phyloP scores from a whole-genome alignment of 495 filamentous ascomycete species.

The Hypoxylon subgilvum region DNA sequence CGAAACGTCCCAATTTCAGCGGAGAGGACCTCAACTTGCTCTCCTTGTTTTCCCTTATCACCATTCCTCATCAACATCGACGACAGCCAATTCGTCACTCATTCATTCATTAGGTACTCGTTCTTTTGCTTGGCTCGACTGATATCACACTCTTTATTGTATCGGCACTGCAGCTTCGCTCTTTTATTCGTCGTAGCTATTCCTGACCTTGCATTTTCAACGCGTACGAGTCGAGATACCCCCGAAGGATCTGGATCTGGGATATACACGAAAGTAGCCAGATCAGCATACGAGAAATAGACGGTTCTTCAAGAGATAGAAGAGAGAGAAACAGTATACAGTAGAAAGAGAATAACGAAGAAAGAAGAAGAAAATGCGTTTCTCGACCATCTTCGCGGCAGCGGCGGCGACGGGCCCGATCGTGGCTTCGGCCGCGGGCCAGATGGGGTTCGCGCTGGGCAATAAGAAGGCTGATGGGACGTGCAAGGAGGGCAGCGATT shows the following conservation, averaged over 20 bases:
- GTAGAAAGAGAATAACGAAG: not conserved
- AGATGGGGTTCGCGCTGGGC: slow-evolving; percentile 62
- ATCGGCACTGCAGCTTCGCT: slow-evolving; percentile 4
- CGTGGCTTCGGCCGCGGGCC: slow-evolving; percentile 49
- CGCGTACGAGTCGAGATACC: not conserved
- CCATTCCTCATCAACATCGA: slow-evolving; percentile 9
- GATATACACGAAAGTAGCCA: not conserved
- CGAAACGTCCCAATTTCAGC: slow-evolving; percentile 38
- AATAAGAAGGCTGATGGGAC: slow-evolving; percentile 59
- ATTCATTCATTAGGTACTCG: not conserved
- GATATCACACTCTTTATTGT: too few species aligned
- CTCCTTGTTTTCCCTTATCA: slow-evolving; percentile 15
- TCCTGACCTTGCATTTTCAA: slow-evolving; percentile 18
- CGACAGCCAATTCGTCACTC: slow-evolving; percentile 25
- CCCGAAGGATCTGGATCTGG: not conserved
- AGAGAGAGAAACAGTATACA: not conserved
- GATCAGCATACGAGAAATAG: not conserved
- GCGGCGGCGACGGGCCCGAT: slow-evolving; percentile 49
- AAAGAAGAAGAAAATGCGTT: slow-evolving; percentile 29
- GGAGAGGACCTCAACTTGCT: slow-evolving; percentile 11
- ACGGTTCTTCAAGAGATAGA: too few species aligned
- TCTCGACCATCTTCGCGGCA: slow-evolving; percentile 44
- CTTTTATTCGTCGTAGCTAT: slow-evolving; percentile 20
- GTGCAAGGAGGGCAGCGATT: slow-evolving; percentile 71
- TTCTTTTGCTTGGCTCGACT: slow-evolving; percentile 11